Base-by-base conservation (phyloP, 2,329 filamentous ascomycete genomes). In the Fusarium beomiforme region DNA sequence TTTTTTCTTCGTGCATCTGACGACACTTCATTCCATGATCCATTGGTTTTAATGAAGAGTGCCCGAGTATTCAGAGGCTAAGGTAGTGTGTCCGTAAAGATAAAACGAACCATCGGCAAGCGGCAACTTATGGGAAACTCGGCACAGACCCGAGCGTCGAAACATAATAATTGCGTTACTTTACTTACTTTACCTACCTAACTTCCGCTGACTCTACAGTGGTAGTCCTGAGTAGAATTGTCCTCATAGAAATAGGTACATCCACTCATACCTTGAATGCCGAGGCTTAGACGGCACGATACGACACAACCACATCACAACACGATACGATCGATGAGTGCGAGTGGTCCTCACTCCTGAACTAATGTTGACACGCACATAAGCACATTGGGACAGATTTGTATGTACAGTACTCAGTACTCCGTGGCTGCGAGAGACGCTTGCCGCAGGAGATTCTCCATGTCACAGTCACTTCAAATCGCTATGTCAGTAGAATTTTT, bases 331-430 rank as follows among this genome's bases (percentile, higher is more conserved):
- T 67, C 55, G 37, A 62, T 51, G 34, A 49, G 55, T 54, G 53
- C 39, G 41, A 33, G 64, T 69, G 64, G 59, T 62, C 41, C 59
- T 69, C 39, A 36, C 66, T 69, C 69, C 69, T 72, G 69, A 72
- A 56, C 61, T 70, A 70, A 65, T 58, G 44, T 56, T 29, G 65
- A 49, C 39, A 63, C 56, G 29, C 39, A 58, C 49, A 36, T 24
- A 24, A 43, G n/a, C 34, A 44, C 39, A 21, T 34, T 36, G 10
- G 19, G 7, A 29, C 29, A 29, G 29, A 23, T 16, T n/a, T 50
- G 33, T 16, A n/a, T n/a, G n/a, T n/a, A n/a, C n/a, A n/a, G n/a
- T n/a, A n/a, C n/a, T n/a, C n/a, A n/a, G n/a, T n/a, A 50, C 29
- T 31, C 23, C 23, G 33, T 31, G 23, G n/a, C 16, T 33, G 24